Evolutionary conservation across 371 early-diverging fungal genomes (phyloP).

Genomic region (Umbelopsis sp.): DNA sequence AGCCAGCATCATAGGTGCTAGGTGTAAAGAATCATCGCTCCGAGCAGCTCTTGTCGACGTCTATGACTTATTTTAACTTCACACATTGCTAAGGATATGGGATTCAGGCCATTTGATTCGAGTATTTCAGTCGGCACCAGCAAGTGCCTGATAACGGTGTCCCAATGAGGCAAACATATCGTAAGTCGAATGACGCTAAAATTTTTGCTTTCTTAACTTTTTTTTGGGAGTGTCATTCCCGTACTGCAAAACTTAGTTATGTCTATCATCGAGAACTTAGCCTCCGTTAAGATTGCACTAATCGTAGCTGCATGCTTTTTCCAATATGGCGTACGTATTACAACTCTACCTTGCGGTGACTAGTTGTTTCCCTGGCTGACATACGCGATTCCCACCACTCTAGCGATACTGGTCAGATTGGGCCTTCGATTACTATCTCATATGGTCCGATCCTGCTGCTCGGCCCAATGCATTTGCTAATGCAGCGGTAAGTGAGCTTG

Average conservation of each 20-base stretch:
- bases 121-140: too few species aligned
- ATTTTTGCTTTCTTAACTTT: too few species aligned
- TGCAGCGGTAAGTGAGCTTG: slow-evolving; percentile 36
- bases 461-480: slow-evolving; percentile 46
- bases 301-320: slow-evolving; percentile 56
- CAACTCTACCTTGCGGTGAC: neutral
- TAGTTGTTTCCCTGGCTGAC: neutral
- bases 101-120: too few species aligned
- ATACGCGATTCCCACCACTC: neutral
- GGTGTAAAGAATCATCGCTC: too few species aligned
- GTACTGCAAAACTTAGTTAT: slow-evolving; percentile 14
- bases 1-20: too few species aligned
- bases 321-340: slow-evolving; percentile 47
- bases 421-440: slow-evolving; percentile 51
- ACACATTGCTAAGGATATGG: too few species aligned
- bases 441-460: slow-evolving; percentile 49
- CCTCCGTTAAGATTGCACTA: slow-evolving; percentile 46
- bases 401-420: slow-evolving; percentile 57
- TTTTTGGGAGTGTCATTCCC: neutral
- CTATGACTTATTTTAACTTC: too few species aligned
- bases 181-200: too few species aligned
- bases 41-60: too few species aligned
- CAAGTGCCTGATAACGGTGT: too few species aligned
- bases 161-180: too few species aligned
- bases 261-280: slow-evolving; percentile 40